These are phyloP conservation scores for Kuraishia hungarica DNA, from an alignment of 805 yeast species.

Conservation along the genomic window DNA sequence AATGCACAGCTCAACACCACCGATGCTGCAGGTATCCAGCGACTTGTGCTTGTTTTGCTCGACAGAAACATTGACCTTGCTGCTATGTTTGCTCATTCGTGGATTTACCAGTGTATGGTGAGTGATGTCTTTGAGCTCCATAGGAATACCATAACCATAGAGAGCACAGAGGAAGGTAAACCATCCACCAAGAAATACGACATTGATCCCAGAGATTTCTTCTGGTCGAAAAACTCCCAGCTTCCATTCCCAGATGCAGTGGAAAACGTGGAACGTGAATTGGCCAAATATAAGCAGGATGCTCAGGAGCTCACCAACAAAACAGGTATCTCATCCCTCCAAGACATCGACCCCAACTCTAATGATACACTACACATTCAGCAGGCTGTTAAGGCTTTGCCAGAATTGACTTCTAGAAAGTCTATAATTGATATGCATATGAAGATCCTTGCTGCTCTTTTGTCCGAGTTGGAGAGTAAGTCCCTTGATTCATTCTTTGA, in stretches of 20 bases:
- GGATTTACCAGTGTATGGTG: slow-evolving; percentile 96
- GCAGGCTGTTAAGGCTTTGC: slow-evolving; percentile 85
- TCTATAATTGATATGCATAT: slow-evolving; percentile 90
- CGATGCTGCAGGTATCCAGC: slow-evolving; percentile 26
- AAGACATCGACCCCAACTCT: slow-evolving; percentile 62
- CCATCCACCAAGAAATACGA: slow-evolving; percentile 58
- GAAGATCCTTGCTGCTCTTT: slow-evolving; percentile 81
- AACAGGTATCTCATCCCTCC: slow-evolving; percentile 64
- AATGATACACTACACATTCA: slow-evolving; percentile 61
- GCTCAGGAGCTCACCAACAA: slow-evolving; percentile 78
- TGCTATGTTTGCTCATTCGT: slow-evolving; percentile 92
- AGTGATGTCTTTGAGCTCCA: slow-evolving; percentile 82
- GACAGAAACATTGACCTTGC: slow-evolving; percentile 89
- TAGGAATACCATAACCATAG: slow-evolving; percentile 72
- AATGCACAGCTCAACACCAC: slow-evolving; percentile 22
- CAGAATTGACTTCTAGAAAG: slow-evolving; percentile 86
- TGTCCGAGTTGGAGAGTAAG: slow-evolving; percentile 79
- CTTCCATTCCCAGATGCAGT: slow-evolving; percentile 99
- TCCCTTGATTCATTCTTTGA: slow-evolving; percentile 88
- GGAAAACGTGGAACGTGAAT: slow-evolving; percentile 84
- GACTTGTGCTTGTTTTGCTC: slow-evolving; percentile 71
- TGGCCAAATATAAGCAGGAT: slow-evolving; percentile 74
- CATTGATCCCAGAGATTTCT: slow-evolving; percentile 87
- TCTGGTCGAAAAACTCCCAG: slow-evolving; percentile 79
- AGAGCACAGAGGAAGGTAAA: slow-evolving; percentile 23